phyloP scores from a whole-genome alignment of 2,329 filamentous ascomycete species.

The Colletotrichum eleusines region DNA sequence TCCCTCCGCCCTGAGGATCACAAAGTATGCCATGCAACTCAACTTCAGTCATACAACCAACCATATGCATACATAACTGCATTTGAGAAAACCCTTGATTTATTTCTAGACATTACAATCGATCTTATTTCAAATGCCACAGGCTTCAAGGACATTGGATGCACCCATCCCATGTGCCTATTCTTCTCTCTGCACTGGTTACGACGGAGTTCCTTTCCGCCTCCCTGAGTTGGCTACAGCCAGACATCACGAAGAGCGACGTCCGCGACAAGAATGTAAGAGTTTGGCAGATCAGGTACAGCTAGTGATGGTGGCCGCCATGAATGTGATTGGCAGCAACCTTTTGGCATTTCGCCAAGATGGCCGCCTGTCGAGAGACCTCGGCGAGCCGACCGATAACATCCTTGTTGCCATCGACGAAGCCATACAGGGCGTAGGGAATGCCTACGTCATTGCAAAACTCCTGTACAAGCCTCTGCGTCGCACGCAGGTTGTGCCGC shows the following conservation, averaged over 20 bases:
- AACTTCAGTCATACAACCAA: neutral
- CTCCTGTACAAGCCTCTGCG: constrained; percentile 81
- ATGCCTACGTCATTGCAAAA: constrained; percentile 88
- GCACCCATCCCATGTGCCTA: neutral
- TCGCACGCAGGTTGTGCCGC: constrained; percentile 82
- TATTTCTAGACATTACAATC: constrained; percentile 10
- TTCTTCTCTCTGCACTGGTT: neutral
- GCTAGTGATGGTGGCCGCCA: constrained; percentile 39
- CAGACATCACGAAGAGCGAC: neutral
- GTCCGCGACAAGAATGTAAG: neutral
- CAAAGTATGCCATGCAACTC: constrained; percentile 6
- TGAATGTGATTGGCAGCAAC: constrained; percentile 50
- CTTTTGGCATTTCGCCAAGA: constrained; percentile 80
- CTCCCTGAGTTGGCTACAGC: neutral
- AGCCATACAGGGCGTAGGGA: constrained; percentile 87
- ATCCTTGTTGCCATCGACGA: constrained; percentile 84
- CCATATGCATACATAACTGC: neutral
- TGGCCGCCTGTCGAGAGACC: constrained; percentile 82
- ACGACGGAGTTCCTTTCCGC: neutral
- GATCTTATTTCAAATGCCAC: neutral
- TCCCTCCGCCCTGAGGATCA: neutral
- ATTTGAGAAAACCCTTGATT: neutral
- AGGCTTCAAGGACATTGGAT: neutral
- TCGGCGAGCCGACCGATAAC: constrained; percentile 83
- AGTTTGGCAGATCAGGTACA: neutral